These are phyloP conservation scores for Geotrichum siamense DNA, from an alignment of 1,139 yeast species.

Conservation along the genomic window DNA sequence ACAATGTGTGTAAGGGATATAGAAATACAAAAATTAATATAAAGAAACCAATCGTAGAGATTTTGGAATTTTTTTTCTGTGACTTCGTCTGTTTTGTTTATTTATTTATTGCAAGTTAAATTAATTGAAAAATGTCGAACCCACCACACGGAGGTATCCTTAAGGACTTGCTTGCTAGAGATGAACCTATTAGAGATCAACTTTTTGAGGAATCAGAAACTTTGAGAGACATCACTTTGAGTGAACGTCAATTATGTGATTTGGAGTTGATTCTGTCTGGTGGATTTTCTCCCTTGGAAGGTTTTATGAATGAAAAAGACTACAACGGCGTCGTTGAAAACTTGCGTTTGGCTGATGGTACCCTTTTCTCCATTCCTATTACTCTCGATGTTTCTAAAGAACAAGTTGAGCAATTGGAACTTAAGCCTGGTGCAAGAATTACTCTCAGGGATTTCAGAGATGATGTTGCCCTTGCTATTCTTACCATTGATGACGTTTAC, in stretches of 20 bases:
- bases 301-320: constrained; percentile 76
- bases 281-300: constrained; percentile 88
- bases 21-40: too few species aligned
- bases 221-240: constrained; percentile 51
- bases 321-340: constrained; percentile 73
- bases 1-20: too few species aligned
- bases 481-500: constrained; percentile 73
- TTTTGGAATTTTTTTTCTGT: too few species aligned
- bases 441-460: constrained; percentile 80
- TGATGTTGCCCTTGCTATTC: constrained; percentile 69
- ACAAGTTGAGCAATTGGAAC: constrained; percentile 40
- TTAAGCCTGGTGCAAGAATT: constrained; percentile 54
- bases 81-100: too few species aligned
- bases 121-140: constrained; percentile 59
- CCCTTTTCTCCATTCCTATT: constrained; percentile 90
- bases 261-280: constrained; percentile 86
- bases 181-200: constrained; percentile 50
- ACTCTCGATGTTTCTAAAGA: constrained; percentile 66
- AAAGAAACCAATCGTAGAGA: too few species aligned
- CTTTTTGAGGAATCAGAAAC: constrained; percentile 53
- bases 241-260: constrained; percentile 90
- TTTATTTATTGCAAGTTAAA: too few species aligned
- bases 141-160: constrained; percentile 87
- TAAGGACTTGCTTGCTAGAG: constrained; percentile 81
- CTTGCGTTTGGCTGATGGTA: constrained; percentile 68